Evolutionary conservation across 306 rosid genomes (phyloP).

Genomic region (Morella rubra): DNA sequence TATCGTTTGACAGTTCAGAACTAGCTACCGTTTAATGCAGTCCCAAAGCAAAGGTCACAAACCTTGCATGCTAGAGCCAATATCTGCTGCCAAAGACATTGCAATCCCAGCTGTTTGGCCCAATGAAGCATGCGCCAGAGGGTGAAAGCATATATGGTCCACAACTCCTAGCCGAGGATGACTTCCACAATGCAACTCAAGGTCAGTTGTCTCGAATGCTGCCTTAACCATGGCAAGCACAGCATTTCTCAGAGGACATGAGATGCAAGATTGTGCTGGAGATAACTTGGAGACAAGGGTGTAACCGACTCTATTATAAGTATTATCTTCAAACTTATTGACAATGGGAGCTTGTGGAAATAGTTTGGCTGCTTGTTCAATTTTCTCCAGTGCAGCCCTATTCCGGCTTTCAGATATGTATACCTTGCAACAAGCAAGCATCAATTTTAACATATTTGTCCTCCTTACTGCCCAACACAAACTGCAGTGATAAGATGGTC

Average conservation of each 20-base stretch:
- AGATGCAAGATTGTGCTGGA: conserved; percentile 16
- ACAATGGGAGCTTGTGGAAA: conserved; percentile 61
- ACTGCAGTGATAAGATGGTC: conserved; percentile 20
- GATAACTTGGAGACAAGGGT: conserved; percentile 71
- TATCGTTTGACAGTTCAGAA: not conserved
- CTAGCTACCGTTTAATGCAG: not conserved
- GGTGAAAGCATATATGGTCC: conserved; percentile 90
- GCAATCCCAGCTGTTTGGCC: conserved; percentile 62
- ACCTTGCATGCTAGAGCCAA: conserved; percentile 78
- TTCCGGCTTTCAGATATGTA: conserved; percentile 90
- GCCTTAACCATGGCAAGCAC: conserved; percentile 77
- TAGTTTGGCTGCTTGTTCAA: conserved; percentile 66
- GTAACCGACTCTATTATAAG: conserved; percentile 88
- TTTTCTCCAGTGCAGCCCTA: conserved; percentile 60
- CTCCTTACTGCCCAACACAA: conserved; percentile 28
- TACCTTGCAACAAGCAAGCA: conserved; percentile 90
- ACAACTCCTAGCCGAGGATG: conserved; percentile 92
- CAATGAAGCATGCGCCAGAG: conserved; percentile 61
- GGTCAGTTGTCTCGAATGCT: conserved; percentile 61
- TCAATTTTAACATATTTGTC: conserved; percentile 26
- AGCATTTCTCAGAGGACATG: conserved; percentile 60
- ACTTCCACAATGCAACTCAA: conserved; percentile 66
- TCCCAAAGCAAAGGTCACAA: conserved; percentile 26
- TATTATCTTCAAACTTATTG: conserved; percentile 74
- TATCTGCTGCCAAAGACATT: conserved; percentile 49